Base-by-base conservation (phyloP, 306 rosid species). In the Rosa rugosa region DNA sequence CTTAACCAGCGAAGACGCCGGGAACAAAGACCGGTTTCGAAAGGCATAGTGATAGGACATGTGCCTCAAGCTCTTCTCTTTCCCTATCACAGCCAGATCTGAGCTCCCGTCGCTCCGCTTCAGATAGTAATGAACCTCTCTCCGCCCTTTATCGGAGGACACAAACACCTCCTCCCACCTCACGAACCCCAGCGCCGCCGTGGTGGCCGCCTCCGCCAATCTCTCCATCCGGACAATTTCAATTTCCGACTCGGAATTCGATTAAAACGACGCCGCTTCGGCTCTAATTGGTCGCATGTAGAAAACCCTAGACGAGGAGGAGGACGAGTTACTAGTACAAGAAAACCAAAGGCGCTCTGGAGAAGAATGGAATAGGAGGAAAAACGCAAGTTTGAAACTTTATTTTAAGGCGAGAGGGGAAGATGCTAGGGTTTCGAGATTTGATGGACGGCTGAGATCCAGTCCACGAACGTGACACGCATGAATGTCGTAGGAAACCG, bases 71-170 rank as follows among this genome's bases (percentile, higher is more conserved):
- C 88, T 91, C 87, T 85, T 92, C 82, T 94, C 99, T 77, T 87
- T 94, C 4, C 95, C 99, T 0, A 91, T 74, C 18, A 92, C 90
- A 0, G 90, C 97, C 81, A 94, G 97, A 94, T 94, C 95, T 75
- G 87, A 85, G 70, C 76, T 79, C 7, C 95, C 97, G 53, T 80
- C 87, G 8, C 80, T 76, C 18, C 86, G 81, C 76, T 83, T 92
- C 23, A 94, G 84, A 47, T 79, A 84, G 67, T 89, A 94, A 47
- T 86, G 93, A 45, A 94, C 90, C 92, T 91, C 92, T 42, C 90
- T 88, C 54, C 87, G 80, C 12, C 99, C 99, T 42, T 80, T 92
- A 10, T 89, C 88, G 69, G 42, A 78, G 0, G 91, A 86, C 5
- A 87, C 88, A 2, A 81, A 86, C 16, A 77, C 89, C 88, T 92